A percentile compares a stretch with the other conserved stretches of the same genome.
phyloP scores from a whole-genome alignment of 1,284 basidiomycete species.

The Pterulicium gracile region DNA sequence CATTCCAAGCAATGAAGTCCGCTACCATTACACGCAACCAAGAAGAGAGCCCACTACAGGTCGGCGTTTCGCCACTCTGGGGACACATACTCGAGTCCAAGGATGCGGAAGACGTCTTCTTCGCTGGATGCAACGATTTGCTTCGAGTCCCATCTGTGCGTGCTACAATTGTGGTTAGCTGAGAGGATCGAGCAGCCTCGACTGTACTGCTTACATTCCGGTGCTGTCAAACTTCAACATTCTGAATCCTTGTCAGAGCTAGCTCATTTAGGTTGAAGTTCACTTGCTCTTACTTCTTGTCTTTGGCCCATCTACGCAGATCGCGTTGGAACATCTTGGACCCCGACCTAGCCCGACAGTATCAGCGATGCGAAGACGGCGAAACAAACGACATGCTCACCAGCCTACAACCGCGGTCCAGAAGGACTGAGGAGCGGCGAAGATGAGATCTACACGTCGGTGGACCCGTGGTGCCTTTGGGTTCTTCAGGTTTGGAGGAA shows the following conservation, averaged over 20 bases:
- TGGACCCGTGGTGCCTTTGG: conserved; percentile 23
- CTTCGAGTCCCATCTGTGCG: conserved; percentile 51
- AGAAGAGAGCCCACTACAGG: conserved; percentile 20
- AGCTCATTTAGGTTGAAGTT: conserved; percentile 2
- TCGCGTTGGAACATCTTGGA: conserved; percentile 78
- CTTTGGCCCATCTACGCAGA: conserved; percentile 59
- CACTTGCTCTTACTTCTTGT: conserved; percentile 31
- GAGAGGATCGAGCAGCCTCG: conserved; percentile 8
- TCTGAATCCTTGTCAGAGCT: conserved; percentile 22
- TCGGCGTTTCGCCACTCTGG: conserved; percentile 62
- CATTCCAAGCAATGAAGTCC: too few relatives aligned
- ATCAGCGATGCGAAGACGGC: neutral
- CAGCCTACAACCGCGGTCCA: conserved; percentile 76
- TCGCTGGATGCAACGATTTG: conserved; percentile 49
- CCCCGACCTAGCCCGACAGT: conserved; percentile 48
- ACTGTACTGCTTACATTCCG: conserved; percentile 54
- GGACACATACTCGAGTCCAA: conserved; percentile 61
- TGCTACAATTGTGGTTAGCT: conserved; percentile 26
- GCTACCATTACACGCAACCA: neutral
- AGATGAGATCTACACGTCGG: conserved; percentile 67
- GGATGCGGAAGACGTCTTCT: conserved; percentile 55
- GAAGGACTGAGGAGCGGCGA: conserved; percentile 54
- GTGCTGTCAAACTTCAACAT: conserved; percentile 74
- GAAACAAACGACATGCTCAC: conserved; percentile 24
- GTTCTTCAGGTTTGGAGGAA: conserved; percentile 26